phyloP scores from a whole-genome alignment of 805 yeast genomes.

The Wickerhamiella azyma region DNA sequence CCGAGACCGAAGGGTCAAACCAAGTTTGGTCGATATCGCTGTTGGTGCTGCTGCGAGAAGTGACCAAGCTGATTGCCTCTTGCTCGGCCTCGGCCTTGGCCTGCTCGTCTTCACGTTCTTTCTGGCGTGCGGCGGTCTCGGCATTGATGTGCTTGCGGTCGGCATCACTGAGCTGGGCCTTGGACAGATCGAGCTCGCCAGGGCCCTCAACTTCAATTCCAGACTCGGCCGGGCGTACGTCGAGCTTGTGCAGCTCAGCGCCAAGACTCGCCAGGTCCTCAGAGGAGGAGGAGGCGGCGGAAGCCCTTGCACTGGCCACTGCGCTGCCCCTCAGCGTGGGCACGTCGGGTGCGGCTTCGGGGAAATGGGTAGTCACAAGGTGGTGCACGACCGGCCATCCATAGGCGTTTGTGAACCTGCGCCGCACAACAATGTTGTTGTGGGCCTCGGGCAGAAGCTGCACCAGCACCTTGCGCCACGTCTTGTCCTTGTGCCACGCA shows the following conservation, averaged over 20 bases:
- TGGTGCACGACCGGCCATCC: conserved; percentile 94
- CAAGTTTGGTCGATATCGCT: conserved; percentile 5
- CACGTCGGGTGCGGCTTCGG: not conserved
- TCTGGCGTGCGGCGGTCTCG: not conserved
- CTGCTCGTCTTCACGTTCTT: not conserved
- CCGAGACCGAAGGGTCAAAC: conserved; percentile 7
- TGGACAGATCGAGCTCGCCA: not conserved
- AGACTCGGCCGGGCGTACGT: not conserved
- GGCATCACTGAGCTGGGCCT: not conserved
- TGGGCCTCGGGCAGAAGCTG: conserved; percentile 86
- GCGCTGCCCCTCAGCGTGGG: not conserved
- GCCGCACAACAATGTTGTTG: conserved; percentile 77
- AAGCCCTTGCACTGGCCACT: too few species aligned
- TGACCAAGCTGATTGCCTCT: too few species aligned
- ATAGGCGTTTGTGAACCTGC: conserved; percentile 81
- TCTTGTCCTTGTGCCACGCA: conserved; percentile 68
- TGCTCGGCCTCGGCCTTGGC: not conserved
- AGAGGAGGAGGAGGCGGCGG: not conserved
- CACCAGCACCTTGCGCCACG: conserved; percentile 87
- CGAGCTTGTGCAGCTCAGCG: too few species aligned
- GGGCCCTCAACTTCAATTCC: conserved; percentile 7
- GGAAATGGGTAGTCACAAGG: conserved; percentile 52
- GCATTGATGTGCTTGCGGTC: not conserved
- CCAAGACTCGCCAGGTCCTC: too few species aligned
- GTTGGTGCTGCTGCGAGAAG: too few species aligned